Percentiles rank a stretch among this genome's conserved stretches.
These are phyloP conservation scores for Mollisia scopiformis DNA, from an alignment of 2,329 filamentous ascomycete species.

Conservation along the genomic window DNA sequence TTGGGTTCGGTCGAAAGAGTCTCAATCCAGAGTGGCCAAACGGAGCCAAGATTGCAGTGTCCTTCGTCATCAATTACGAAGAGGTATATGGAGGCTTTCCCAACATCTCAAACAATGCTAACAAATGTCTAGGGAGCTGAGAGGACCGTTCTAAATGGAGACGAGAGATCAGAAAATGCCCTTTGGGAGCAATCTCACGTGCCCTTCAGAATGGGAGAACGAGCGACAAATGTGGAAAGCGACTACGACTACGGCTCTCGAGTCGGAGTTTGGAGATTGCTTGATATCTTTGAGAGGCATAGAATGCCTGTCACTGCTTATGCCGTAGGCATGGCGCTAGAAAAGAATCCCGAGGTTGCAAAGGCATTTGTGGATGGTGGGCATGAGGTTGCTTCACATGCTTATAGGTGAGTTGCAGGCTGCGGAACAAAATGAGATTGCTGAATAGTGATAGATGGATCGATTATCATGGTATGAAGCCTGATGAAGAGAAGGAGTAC, in stretches of 20 bases:
- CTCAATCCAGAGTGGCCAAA: constrained; percentile 34
- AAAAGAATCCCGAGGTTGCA: constrained; percentile 41
- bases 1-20: constrained; percentile 21
- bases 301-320: constrained; percentile 43
- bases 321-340: constrained; percentile 40
- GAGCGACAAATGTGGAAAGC: constrained; percentile 26
- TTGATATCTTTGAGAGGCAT: constrained; percentile 42
- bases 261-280: constrained; percentile 40
- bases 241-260: constrained; percentile 38
- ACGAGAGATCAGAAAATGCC: constrained; percentile 27
- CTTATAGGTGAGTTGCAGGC: constrained; percentile 21
- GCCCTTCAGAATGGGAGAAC: background rate
- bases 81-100: constrained; percentile 8
- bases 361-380: constrained; percentile 31
- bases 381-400: constrained; percentile 44
- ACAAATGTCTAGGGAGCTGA: constrained; percentile 24
- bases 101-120: background rate
- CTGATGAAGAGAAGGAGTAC: constrained; percentile 40
- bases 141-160: constrained; percentile 37
- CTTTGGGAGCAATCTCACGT: constrained; percentile 14
- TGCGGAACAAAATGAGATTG: background rate
- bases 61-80: constrained; percentile 22
- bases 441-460: constrained; percentile 37
- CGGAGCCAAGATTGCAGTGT: constrained; percentile 34
- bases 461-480: constrained; percentile 40